Conservation (phyloP, 306 rosid species). For the Quercus variabilis region DNA sequence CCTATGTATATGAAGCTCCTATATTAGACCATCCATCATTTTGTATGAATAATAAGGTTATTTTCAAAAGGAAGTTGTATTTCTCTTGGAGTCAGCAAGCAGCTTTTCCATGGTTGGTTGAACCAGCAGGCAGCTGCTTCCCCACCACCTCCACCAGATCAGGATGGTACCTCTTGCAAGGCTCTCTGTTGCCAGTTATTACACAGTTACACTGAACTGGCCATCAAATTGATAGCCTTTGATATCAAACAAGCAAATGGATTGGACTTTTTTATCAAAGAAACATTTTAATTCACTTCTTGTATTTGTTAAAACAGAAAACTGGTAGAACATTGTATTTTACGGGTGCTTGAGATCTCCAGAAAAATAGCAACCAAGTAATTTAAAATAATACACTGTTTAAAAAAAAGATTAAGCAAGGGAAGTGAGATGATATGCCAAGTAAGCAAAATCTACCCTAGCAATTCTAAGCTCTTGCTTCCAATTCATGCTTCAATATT, state of each 20-base stretch:
- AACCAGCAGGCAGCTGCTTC: too few relatives aligned
- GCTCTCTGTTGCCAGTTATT: too few relatives aligned
- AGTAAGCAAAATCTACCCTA: background rate
- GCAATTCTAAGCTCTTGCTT: background rate
- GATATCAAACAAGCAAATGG: background rate
- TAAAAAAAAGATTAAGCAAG: background rate
- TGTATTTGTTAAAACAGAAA: background rate
- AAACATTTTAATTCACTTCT: background rate
- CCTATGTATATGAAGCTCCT: background rate
- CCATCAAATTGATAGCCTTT: too few relatives aligned
- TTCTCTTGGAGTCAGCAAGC: too few relatives aligned
- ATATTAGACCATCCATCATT: background rate
- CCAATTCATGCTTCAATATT: background rate
- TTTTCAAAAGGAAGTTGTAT: too few relatives aligned
- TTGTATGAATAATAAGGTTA: background rate
- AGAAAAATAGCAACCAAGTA: background rate
- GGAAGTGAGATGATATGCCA: background rate
- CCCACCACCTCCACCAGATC: too few relatives aligned
- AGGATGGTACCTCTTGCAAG: too few relatives aligned
- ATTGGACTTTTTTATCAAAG: background rate
- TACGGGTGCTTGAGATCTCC: background rate
- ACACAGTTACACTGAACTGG: too few relatives aligned
- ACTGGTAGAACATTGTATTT: background rate
- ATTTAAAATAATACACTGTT: too few relatives aligned
- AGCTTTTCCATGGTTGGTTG: too few relatives aligned